A percentile compares a stretch with the other conserved stretches of the same genome.
Conservation (phyloP, 2,329 filamentous ascomycete genomes). For the Botrytis paeoniae region DNA sequence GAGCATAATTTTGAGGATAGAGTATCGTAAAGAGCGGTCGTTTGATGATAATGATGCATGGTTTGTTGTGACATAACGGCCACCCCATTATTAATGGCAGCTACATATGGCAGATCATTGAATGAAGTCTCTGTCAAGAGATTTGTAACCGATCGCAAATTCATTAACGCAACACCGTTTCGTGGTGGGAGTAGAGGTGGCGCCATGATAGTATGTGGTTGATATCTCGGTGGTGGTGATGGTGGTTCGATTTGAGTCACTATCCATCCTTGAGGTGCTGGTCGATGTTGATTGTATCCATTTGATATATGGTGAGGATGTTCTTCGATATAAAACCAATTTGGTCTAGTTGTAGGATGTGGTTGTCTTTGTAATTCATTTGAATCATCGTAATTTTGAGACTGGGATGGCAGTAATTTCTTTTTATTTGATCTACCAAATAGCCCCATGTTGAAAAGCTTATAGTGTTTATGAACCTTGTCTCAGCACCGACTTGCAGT, state of each 20-base stretch:
- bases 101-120: conserved; percentile 35
- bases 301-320: background rate
- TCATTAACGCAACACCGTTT: conserved; percentile 24
- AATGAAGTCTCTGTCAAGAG: conserved; percentile 41
- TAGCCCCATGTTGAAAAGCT: conserved; percentile 31
- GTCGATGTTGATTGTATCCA: conserved; percentile 15
- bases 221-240: conserved; percentile 4
- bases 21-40: conserved; percentile 53
- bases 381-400: conserved; percentile 15
- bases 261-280: conserved; percentile 26
- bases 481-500: background rate
- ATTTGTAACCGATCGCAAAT: conserved; percentile 32
- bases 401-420: conserved; percentile 22
- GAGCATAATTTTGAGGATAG: conserved; percentile 62
- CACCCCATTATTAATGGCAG: conserved; percentile 45
- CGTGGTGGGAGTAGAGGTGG: conserved; percentile 25
- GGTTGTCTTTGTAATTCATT: conserved; percentile 7
- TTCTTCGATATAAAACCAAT: conserved; percentile 15
- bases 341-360: background rate
- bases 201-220: conserved; percentile 10
- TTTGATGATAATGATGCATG: conserved; percentile 46
- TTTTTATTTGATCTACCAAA: conserved; percentile 34
- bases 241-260: conserved; percentile 21
- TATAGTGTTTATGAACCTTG: background rate
- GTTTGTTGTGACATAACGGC: conserved; percentile 44